Evolutionary conservation across 2,329 filamentous ascomycete genomes (phyloP).

Genomic region (Trichoderma sp.): DNA sequence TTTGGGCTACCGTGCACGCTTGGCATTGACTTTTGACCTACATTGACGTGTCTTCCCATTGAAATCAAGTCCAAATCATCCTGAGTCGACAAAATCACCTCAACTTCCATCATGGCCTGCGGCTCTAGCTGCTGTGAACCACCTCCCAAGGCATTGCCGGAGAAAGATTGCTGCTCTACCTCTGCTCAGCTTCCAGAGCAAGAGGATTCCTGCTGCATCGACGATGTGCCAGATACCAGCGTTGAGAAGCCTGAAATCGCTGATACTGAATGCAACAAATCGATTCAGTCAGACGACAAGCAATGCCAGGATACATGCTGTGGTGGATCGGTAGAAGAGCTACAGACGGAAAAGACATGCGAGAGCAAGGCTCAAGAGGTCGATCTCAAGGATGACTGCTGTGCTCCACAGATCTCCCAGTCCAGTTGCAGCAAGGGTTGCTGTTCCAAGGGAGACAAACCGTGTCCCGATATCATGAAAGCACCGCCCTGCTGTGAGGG

Average conservation of each 20-base stretch:
- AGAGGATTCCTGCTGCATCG: neutral
- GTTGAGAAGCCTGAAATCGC: too few relatives aligned
- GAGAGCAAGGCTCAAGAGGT: neutral
- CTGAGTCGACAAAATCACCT: neutral
- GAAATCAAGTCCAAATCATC: neutral
- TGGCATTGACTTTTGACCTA: neutral
- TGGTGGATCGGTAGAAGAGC: neutral
- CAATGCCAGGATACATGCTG: neutral
- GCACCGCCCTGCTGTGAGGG: conserved; percentile 42
- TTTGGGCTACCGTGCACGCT: neutral
- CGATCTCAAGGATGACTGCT: neutral
- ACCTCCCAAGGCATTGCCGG: neutral
- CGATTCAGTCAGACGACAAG: neutral
- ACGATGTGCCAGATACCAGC: neutral
- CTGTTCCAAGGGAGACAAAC: neutral
- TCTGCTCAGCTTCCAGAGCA: neutral
- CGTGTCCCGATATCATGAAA: neutral
- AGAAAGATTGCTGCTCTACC: neutral
- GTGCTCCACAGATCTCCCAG: neutral
- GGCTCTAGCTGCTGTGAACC: neutral
- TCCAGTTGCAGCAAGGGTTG: neutral
- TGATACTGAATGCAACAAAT: neutral
- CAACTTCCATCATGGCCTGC: neutral
- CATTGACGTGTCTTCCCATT: neutral
- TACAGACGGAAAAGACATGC: neutral